These are phyloP conservation scores for Geotrichum phurueaensis DNA, from an alignment of 1,139 yeast species.

Conservation along the genomic window DNA sequence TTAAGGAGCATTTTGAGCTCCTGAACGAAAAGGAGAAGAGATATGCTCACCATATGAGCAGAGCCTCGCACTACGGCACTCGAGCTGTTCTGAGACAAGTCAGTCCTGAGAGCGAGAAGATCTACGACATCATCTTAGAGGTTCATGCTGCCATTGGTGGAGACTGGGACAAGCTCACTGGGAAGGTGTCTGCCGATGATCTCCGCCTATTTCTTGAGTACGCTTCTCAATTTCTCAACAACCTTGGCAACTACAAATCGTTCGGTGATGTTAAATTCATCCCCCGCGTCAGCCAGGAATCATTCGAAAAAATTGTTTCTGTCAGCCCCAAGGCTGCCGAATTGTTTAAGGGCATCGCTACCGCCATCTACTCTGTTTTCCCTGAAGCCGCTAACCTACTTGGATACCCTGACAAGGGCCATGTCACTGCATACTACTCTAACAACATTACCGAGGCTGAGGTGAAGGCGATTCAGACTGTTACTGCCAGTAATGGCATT, in stretches of 20 bases:
- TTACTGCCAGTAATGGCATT: constrained; percentile 55
- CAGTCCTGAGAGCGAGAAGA: constrained; percentile 73
- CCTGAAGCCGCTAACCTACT: constrained; percentile 46
- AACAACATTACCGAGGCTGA: constrained; percentile 52
- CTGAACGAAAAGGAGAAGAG: constrained; percentile 50
- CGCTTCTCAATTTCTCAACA: constrained; percentile 70
- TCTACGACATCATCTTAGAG: constrained; percentile 59
- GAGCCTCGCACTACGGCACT: constrained; percentile 79
- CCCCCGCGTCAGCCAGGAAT: constrained; percentile 49
- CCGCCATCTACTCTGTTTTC: constrained; percentile 48
- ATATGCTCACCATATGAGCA: constrained; percentile 67
- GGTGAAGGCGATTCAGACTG: constrained; percentile 57
- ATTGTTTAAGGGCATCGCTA: constrained; percentile 44
- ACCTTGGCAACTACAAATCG: constrained; percentile 81
- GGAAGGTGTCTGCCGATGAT: constrained; percentile 20
- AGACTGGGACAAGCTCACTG: constrained; percentile 43
- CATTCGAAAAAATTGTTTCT: constrained; percentile 46
- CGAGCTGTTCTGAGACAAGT: constrained; percentile 75
- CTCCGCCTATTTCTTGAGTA: constrained; percentile 58
- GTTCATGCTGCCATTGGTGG: constrained; percentile 50
- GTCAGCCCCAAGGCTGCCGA: constrained; percentile 37
- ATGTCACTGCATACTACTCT: constrained; percentile 65
- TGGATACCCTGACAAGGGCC: constrained; percentile 77
- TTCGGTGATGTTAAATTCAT: constrained; percentile 85
- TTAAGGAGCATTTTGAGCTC: constrained; percentile 43